These are phyloP conservation scores for Alternaria triticina DNA, from an alignment of 2,329 filamentous ascomycete species.

Conservation along the genomic window DNA sequence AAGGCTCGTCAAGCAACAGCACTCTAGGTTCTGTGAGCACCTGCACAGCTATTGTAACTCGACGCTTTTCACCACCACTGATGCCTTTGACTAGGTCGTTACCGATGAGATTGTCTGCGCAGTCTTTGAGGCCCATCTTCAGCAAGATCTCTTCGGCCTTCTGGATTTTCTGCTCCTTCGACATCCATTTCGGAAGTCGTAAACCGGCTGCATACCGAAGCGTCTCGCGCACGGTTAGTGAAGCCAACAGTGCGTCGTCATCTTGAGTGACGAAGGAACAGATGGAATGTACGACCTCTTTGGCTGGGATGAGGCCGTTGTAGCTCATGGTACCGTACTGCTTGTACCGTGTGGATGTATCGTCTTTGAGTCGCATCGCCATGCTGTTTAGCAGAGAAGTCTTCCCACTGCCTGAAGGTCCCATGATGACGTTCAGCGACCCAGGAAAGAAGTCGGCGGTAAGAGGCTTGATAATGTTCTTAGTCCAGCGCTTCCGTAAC, in stretches of 20 bases:
- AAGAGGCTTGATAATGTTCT: slow-evolving; percentile 69
- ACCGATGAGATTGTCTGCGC: slow-evolving; percentile 76
- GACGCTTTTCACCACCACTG: slow-evolving; percentile 78
- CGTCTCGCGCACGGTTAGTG: slow-evolving; percentile 77
- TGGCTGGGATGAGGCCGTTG: slow-evolving; percentile 71
- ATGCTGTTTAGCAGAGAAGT: slow-evolving; percentile 77
- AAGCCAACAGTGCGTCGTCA: slow-evolving; percentile 76
- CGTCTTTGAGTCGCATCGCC: slow-evolving; percentile 70
- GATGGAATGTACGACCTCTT: slow-evolving; percentile 72
- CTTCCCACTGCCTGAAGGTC: slow-evolving; percentile 78
- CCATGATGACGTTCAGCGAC: slow-evolving; percentile 78
- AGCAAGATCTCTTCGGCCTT: slow-evolving; percentile 74
- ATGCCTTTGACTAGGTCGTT: slow-evolving; percentile 78
- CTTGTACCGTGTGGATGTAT: slow-evolving; percentile 66
- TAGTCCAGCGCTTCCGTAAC: slow-evolving; percentile 56
- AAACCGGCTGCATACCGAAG: slow-evolving; percentile 71
- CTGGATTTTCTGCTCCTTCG: slow-evolving; percentile 68
- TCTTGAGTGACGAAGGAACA: slow-evolving; percentile 81
- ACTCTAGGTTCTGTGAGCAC: slow-evolving; percentile 77
- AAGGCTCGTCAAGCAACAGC: slow-evolving; percentile 76
- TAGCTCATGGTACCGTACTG: slow-evolving; percentile 70
- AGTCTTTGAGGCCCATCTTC: slow-evolving; percentile 80
- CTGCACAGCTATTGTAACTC: slow-evolving; percentile 79
- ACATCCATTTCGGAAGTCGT: slow-evolving; percentile 74
- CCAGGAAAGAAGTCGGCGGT: slow-evolving; percentile 72